Conservation (phyloP, 208 protist genomes). For the Tritrichomonas foetus region DNA sequence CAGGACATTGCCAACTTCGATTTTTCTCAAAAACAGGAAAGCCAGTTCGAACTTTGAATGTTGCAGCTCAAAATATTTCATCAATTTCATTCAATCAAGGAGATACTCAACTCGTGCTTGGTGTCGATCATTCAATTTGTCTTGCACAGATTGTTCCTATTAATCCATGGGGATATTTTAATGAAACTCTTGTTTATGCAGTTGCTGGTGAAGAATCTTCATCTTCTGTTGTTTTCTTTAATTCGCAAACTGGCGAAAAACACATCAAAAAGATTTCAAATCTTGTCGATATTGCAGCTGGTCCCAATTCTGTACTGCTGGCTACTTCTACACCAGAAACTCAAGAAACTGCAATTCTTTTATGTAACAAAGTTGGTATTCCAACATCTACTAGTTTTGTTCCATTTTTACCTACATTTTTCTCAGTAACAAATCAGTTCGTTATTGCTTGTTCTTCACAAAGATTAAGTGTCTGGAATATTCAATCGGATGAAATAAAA, state of each 20-base stretch:
- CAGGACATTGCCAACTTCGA: background rate
- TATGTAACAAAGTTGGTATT: background rate
- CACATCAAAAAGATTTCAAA: background rate
- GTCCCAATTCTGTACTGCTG: background rate
- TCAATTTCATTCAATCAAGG: constrained; percentile 8
- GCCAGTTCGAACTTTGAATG: background rate
- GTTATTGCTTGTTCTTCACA: background rate
- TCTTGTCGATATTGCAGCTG: background rate
- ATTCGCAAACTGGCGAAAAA: background rate
- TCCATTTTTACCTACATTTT: background rate
- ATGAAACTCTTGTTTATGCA: background rate
- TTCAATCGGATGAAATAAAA: background rate
- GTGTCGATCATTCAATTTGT: background rate
- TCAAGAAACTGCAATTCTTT: background rate
- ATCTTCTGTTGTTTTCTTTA: background rate
- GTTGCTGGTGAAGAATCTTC: background rate
- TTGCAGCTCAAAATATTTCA: background rate
- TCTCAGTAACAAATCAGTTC: background rate
- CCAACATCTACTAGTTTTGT: background rate
- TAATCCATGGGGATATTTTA: background rate
- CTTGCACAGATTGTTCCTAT: background rate
- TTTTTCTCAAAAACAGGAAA: background rate
- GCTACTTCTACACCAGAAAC: background rate
- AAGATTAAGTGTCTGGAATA: background rate
- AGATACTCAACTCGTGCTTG: background rate